These are phyloP conservation scores for Agarophyton chilense DNA, from an alignment of 23 red algal species.

Conservation along the genomic window DNA sequence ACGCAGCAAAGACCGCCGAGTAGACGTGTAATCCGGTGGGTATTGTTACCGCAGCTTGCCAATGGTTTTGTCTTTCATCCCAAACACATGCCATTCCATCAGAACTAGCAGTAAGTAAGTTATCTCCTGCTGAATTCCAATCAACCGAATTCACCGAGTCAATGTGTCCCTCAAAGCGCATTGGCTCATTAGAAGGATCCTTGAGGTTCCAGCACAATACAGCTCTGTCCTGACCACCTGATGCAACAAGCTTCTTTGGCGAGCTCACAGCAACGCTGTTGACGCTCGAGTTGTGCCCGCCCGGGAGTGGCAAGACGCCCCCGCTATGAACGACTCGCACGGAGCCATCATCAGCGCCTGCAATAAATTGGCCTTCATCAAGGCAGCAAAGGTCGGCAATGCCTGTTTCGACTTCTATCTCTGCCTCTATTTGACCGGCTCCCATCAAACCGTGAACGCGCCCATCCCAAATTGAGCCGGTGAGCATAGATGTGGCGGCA, in stretches of 20 bases:
- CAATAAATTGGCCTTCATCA: slow-evolving; percentile 85
- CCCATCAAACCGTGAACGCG: slow-evolving; percentile 80
- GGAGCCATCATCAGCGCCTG: slow-evolving; percentile 73
- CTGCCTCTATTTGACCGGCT: slow-evolving; percentile 74
- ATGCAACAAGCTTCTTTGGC: slow-evolving; percentile 65
- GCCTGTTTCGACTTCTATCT: slow-evolving; percentile 77
- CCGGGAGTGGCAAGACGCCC: slow-evolving; percentile 70
- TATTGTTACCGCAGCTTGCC: slow-evolving; percentile 54
- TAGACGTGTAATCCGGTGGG: slow-evolving; percentile 64
- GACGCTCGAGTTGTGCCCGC: slow-evolving; percentile 68
- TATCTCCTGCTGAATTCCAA: slow-evolving; percentile 55
- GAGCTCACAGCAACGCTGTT: slow-evolving; percentile 33
- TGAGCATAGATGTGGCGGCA: slow-evolving; percentile 77
- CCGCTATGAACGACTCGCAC: slow-evolving; percentile 82
- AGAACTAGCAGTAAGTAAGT: slow-evolving; percentile 70
- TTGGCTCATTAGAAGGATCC: slow-evolving; percentile 67
- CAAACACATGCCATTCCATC: slow-evolving; percentile 83
- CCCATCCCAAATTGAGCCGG: slow-evolving; percentile 80
- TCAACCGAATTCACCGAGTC: slow-evolving; percentile 78
- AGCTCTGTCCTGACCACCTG: slow-evolving; percentile 59
- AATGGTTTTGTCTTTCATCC: slow-evolving; percentile 70
- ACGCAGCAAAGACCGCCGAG: slow-evolving; percentile 63
- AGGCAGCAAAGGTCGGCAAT: slow-evolving; percentile 69
- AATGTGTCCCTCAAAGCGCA: slow-evolving; percentile 78
- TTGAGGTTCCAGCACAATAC: slow-evolving; percentile 74